A percentile compares a stretch with the other conserved stretches of the same genome.
Conservation (phyloP, 805 yeast species). For the Suhomyces emberorum region DNA sequence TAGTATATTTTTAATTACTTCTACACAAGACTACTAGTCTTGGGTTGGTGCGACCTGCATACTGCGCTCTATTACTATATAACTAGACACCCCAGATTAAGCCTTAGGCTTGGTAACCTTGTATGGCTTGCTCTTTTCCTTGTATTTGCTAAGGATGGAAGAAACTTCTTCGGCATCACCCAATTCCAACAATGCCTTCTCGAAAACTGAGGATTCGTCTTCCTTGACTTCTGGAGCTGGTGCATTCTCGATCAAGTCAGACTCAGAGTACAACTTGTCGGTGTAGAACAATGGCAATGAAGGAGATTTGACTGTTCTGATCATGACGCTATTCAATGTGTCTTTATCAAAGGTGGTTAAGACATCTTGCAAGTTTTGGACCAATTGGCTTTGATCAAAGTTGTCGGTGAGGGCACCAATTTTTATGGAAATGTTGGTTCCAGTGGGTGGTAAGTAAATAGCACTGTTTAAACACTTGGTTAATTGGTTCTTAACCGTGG, state of each 20-base stretch:
- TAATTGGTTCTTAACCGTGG: slow-evolving; percentile 56
- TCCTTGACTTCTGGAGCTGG: slow-evolving; percentile 23
- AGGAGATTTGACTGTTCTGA: slow-evolving; percentile 73
- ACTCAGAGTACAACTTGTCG: slow-evolving; percentile 50
- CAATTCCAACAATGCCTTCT: slow-evolving; percentile 74
- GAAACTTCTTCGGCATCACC: slow-evolving; percentile 74
- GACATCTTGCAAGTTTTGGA: slow-evolving; percentile 59
- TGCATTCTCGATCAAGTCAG: slow-evolving; percentile 42
- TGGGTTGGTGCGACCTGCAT: no score
- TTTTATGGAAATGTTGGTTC: slow-evolving; percentile 61
- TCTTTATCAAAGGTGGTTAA: slow-evolving; percentile 43
- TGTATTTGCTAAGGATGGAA: slow-evolving; percentile 53
- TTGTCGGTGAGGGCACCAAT: slow-evolving; percentile 52
- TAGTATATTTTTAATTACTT: no score
- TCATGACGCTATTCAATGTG: slow-evolving; percentile 53
- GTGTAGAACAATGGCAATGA: slow-evolving; percentile 78
- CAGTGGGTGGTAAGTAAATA: slow-evolving; percentile 66
- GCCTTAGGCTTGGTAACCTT: slow-evolving; percentile 18
- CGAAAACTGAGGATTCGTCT: slow-evolving; percentile 54
- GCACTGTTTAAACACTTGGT: slow-evolving; percentile 57
- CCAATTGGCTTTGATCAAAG: slow-evolving; percentile 47
- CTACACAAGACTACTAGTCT: no score
- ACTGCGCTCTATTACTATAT: no score
- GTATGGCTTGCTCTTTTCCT: slow-evolving; percentile 18
- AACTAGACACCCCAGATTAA: no score